These are phyloP conservation scores for Papiliotrema nemorosa DNA, from an alignment of 1,284 basidiomycete genomes.

Conservation along the genomic window DNA sequence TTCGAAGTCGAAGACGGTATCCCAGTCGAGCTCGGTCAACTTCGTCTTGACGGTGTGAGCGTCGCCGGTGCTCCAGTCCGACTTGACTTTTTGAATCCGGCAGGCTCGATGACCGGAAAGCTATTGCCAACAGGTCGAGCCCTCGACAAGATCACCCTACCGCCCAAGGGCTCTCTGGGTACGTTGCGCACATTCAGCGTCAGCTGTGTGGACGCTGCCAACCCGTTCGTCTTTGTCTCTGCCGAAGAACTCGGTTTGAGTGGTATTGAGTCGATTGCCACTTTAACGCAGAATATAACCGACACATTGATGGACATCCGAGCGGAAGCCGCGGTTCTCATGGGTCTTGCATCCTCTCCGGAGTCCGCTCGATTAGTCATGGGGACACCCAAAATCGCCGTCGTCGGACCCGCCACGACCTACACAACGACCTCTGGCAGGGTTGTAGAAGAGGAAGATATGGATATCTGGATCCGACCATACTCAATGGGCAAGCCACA, in stretches of 20 bases:
- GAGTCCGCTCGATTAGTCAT: constrained; percentile 50
- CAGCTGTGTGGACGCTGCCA: constrained; percentile 67
- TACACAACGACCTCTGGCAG: constrained; percentile 18
- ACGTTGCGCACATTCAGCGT: constrained; percentile 41
- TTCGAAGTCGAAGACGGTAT: constrained; percentile 54
- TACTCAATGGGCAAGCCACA: constrained; percentile 69
- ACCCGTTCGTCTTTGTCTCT: constrained; percentile 64
- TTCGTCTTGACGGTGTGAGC: constrained; percentile 62
- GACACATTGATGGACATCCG: constrained; percentile 57
- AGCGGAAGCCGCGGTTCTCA: constrained; percentile 56
- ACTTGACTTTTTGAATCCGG: constrained; percentile 64
- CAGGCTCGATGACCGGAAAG: constrained; percentile 65
- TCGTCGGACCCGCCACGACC: constrained; percentile 52
- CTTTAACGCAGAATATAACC: constrained; percentile 29
- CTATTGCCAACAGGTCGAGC: constrained; percentile 63
- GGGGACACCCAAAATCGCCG: constrained; percentile 64
- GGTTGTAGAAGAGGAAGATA: constrained; percentile 33
- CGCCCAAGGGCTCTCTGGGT: constrained; percentile 10
- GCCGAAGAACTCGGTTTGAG: constrained; percentile 50
- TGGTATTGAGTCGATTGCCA: constrained; percentile 25
- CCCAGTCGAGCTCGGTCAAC: constrained; percentile 20
- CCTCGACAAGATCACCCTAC: constrained; percentile 52
- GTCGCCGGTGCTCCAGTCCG: constrained; percentile 62
- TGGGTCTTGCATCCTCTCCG: constrained; percentile 62
- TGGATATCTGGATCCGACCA: constrained; percentile 61